phyloP scores from a whole-genome alignment of 768 basidiomycete species.

The Lactifluus pinguis region DNA sequence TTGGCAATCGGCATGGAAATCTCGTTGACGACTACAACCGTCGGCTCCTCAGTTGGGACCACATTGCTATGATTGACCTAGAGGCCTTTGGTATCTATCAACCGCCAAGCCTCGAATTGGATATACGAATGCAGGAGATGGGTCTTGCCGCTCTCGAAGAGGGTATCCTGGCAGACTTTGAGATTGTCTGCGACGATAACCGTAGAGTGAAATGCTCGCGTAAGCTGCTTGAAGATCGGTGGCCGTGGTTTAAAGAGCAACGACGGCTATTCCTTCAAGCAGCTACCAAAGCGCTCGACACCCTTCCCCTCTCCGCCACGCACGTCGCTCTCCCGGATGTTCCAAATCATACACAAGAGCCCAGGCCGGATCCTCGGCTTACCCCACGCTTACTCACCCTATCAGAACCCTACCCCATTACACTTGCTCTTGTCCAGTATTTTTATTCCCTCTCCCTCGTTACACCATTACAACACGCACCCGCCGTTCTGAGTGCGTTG shows the following conservation, averaged over 20 bases:
- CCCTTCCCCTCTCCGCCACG: slow-evolving; percentile 51
- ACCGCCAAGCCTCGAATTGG: slow-evolving; percentile 59
- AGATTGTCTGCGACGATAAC: slow-evolving; percentile 87
- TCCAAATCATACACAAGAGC: slow-evolving; percentile 39
- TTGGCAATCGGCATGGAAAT: slow-evolving; percentile 83
- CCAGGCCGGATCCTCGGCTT: slow-evolving; percentile 66
- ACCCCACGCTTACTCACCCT: slow-evolving; percentile 72
- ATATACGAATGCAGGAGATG: slow-evolving; percentile 70
- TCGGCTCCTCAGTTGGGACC: slow-evolving; percentile 83
- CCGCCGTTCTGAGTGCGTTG: slow-evolving; percentile 81
- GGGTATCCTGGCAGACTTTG: slow-evolving; percentile 77
- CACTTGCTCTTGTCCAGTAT: slow-evolving; percentile 86
- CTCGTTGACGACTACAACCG: slow-evolving; percentile 90
- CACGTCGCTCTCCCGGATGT: slow-evolving; percentile 56
- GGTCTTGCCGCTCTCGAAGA: slow-evolving; percentile 82
- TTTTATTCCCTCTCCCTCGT: slow-evolving; percentile 81
- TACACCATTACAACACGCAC: slow-evolving; percentile 86
- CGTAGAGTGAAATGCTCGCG: slow-evolving; percentile 75
- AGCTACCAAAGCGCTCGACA: slow-evolving; percentile 48
- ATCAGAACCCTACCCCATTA: slow-evolving; percentile 85
- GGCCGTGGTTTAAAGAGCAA: slow-evolving; percentile 91
- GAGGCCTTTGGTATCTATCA: slow-evolving; percentile 96
- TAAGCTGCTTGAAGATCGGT: slow-evolving; percentile 78
- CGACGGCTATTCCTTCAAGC: slow-evolving; percentile 47
- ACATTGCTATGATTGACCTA: slow-evolving; percentile 82